These are phyloP conservation scores for Mallotus japonicus DNA, from an alignment of 441 rosid species.

Conservation along the genomic window DNA sequence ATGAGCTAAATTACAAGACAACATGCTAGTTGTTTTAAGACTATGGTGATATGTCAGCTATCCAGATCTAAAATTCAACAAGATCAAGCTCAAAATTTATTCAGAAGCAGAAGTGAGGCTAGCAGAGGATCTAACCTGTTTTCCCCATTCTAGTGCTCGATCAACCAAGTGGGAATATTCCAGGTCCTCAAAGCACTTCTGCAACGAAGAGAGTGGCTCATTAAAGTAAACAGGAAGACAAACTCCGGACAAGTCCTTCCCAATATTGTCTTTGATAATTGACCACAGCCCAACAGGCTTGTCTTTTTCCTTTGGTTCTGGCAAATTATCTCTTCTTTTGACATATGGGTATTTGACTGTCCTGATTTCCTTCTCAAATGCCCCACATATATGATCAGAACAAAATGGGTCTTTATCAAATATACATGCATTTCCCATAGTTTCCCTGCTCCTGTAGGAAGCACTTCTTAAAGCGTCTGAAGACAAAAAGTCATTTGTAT, in stretches of 20 bases:
- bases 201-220: slow-evolving; percentile 92
- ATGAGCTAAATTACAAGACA: slow-evolving; percentile 7
- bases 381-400: slow-evolving; percentile 48
- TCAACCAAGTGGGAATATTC: slow-evolving; percentile 89
- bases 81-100: slow-evolving; percentile 29
- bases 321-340: slow-evolving; percentile 80
- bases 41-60: slow-evolving; percentile 23
- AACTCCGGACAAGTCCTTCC: slow-evolving; percentile 95
- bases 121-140: slow-evolving; percentile 65
- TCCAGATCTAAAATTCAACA: slow-evolving; percentile 21
- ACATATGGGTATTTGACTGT: slow-evolving; percentile 66
- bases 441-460: slow-evolving; percentile 77
- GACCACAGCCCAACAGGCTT: slow-evolving; percentile 96
- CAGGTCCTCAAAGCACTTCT: slow-evolving; percentile 97
- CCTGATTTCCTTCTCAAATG: slow-evolving; percentile 45
- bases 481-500: slow-evolving; percentile 81
- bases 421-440: slow-evolving; percentile 46
- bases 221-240: slow-evolving; percentile 96
- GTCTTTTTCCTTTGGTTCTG: slow-evolving; percentile 94
- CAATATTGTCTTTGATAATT: slow-evolving; percentile 90
- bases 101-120: slow-evolving; percentile 2
- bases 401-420: slow-evolving; percentile 52
- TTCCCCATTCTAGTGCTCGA: slow-evolving; percentile 86
- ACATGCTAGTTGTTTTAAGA: slow-evolving; percentile 8
- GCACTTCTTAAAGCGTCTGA: slow-evolving; percentile 84